A percentile compares a stretch with the other conserved stretches of the same genome.
Evolutionary conservation across 2,329 filamentous ascomycete genomes (phyloP).

Genomic region (Thielaviopsis punctulata): DNA sequence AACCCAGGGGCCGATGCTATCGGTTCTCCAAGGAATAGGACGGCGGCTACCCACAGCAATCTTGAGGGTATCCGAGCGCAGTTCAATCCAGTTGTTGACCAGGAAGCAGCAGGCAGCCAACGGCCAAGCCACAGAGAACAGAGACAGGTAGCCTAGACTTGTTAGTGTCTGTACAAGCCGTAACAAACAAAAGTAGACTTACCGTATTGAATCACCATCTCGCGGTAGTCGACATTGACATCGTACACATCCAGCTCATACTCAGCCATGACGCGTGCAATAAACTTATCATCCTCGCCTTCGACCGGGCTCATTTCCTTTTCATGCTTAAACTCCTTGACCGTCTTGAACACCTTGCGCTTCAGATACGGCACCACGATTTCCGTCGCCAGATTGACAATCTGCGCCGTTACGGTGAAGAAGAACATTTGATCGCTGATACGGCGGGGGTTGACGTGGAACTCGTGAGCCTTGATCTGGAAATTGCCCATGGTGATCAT

Average conservation of each 20-base stretch:
- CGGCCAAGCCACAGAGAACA: conserved; percentile 92
- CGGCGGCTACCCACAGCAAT: conserved; percentile 80
- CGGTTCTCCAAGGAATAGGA: conserved; percentile 74
- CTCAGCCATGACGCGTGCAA: conserved; percentile 67
- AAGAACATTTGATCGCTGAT: conserved; percentile 88
- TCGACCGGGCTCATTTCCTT: conserved; percentile 30
- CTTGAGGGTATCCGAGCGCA: conserved; percentile 86
- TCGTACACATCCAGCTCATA: conserved; percentile 72
- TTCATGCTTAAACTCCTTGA: conserved; percentile 49
- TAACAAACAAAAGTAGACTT: conserved; percentile 15
- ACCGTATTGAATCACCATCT: conserved; percentile 77
- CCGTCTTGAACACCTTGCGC: conserved; percentile 58
- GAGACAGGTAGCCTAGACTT: conserved; percentile 54
- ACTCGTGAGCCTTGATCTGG: conserved; percentile 45
- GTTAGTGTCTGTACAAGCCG: background rate
- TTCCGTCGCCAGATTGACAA: conserved; percentile 75
- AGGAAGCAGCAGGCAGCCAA: conserved; percentile 79
- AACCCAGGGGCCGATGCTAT: conserved; percentile 89
- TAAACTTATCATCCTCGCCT: conserved; percentile 58
- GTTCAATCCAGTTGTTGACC: conserved; percentile 89
- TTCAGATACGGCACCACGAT: conserved; percentile 74
- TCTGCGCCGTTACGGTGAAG: conserved; percentile 83
- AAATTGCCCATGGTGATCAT: conserved; percentile 62
- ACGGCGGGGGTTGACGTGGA: conserved; percentile 67
- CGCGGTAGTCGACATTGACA: conserved; percentile 75